These are phyloP conservation scores for Colletotrichum australisinense DNA, from an alignment of 2,329 filamentous ascomycete genomes.

Conservation along the genomic window DNA sequence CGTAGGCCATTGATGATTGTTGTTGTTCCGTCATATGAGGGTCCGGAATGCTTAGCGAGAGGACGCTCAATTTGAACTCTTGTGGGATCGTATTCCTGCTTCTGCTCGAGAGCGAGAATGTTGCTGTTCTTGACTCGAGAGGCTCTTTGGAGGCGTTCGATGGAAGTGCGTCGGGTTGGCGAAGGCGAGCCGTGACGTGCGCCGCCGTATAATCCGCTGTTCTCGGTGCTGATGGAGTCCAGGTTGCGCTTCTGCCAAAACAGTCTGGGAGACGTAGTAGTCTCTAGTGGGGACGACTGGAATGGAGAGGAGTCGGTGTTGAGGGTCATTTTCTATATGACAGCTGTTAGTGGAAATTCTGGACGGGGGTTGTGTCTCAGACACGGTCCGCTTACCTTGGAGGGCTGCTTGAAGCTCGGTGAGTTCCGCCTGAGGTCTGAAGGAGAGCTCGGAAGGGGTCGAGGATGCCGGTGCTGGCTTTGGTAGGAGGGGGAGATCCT, in stretches of 20 bases:
- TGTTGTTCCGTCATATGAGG: constrained; percentile 72
- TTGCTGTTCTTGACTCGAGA: constrained; percentile 98
- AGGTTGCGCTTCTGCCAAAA: constrained; percentile 90
- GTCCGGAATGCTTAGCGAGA: constrained; percentile 80
- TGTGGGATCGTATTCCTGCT: constrained; percentile 90
- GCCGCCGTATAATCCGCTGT: constrained; percentile 72
- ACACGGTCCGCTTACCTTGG: constrained; percentile 68
- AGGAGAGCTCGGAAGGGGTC: constrained; percentile 89
- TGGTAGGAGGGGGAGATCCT: constrained; percentile 71
- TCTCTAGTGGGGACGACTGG: constrained; percentile 82
- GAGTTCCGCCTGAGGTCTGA: constrained; percentile 91
- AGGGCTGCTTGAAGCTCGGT: constrained; percentile 86
- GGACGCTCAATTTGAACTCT: constrained; percentile 84
- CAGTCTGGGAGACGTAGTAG: constrained; percentile 79
- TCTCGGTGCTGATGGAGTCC: constrained; percentile 72
- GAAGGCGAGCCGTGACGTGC: constrained; percentile 70
- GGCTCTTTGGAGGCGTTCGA: constrained; percentile 94
- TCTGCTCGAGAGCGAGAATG: constrained; percentile 93
- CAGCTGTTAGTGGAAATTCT: constrained; percentile 42
- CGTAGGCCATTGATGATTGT: constrained; percentile 59
- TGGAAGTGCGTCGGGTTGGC: constrained; percentile 85
- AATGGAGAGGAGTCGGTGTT: constrained; percentile 84
- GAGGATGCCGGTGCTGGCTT: constrained; percentile 70
- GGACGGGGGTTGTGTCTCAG: constrained; percentile 33
- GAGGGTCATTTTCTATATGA: constrained; percentile 71